Conservation (phyloP, 1,139 yeast species). For the Suhomyces maxii region DNA sequence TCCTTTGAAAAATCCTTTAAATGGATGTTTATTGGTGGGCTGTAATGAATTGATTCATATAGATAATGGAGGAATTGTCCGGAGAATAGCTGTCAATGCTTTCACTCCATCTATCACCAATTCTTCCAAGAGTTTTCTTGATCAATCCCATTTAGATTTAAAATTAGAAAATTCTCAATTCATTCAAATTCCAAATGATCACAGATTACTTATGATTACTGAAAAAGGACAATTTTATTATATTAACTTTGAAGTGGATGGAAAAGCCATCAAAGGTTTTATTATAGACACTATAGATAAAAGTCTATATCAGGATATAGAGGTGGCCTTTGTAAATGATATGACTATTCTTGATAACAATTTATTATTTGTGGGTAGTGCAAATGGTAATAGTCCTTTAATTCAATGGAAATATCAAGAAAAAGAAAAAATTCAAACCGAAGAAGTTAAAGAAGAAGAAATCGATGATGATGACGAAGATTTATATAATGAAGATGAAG, state of each 20-base stretch:
- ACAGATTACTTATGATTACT: slow-evolving; percentile 53
- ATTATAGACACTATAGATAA: slow-evolving; percentile 30
- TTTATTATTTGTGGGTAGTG: slow-evolving; percentile 36
- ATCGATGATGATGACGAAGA: slow-evolving; percentile 15
- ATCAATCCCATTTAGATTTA: slow-evolving; percentile 54
- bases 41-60: slow-evolving; percentile 76
- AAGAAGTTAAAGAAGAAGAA: slow-evolving; percentile 1
- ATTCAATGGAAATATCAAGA: slow-evolving; percentile 32
- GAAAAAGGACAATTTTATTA: slow-evolving; percentile 52
- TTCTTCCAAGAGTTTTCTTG: slow-evolving; percentile 48
- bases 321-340: slow-evolving; percentile 33
- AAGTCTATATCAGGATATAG: slow-evolving; percentile 20
- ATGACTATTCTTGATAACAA: slow-evolving; percentile 37
- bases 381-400: slow-evolving; percentile 38
- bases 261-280: slow-evolving; percentile 43
- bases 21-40: slow-evolving; percentile 73
- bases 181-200: slow-evolving; percentile 47
- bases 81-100: slow-evolving; percentile 66
- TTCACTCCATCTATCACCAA: slow-evolving; percentile 53
- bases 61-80: slow-evolving; percentile 76
- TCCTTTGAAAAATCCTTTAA: slow-evolving; percentile 66
- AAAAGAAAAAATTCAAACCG: neutral
- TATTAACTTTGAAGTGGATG: slow-evolving; percentile 54
- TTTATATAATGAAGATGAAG: slow-evolving; percentile 27
- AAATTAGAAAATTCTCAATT: slow-evolving; percentile 59